A percentile compares a stretch with the other conserved stretches of the same genome.
phyloP scores from a whole-genome alignment of 1,139 yeast genomes.

The Arxiozyma slooffiae region DNA sequence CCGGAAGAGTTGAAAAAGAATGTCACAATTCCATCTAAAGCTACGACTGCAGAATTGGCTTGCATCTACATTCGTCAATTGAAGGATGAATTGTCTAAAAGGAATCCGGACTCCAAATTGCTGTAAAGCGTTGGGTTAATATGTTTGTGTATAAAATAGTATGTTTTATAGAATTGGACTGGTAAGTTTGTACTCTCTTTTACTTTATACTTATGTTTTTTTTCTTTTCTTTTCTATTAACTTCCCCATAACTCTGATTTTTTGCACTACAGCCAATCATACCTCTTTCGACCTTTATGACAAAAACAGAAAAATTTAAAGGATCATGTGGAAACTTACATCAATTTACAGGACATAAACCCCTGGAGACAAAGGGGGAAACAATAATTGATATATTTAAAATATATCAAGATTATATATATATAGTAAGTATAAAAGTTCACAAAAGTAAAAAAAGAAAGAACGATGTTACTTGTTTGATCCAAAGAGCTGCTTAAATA shows the following conservation, averaged over 20 bases:
- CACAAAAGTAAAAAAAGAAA: neutral
- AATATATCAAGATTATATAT: neutral
- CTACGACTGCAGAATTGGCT: slow-evolving; percentile 89
- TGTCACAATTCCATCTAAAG: slow-evolving; percentile 66
- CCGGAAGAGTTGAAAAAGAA: slow-evolving; percentile 55
- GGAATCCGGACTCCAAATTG: neutral
- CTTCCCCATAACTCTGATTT: neutral
- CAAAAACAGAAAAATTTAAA: neutral
- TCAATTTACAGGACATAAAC: neutral
- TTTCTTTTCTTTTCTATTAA: too few relatives aligned
- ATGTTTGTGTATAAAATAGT: neutral
- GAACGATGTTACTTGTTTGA: neutral
- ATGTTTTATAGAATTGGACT: neutral
- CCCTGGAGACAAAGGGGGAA: neutral
- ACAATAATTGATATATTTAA: neutral
- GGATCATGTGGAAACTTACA: neutral
- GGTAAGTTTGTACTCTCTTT: neutral
- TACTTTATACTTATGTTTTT: too few relatives aligned
- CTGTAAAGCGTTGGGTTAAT: neutral
- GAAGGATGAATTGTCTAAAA: neutral
- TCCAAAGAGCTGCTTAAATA: too few relatives aligned
- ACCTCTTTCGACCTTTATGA: neutral
- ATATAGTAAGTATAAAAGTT: neutral
- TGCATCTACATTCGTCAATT: slow-evolving; percentile 55
- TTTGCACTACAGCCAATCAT: slow-evolving; percentile 1